These are phyloP conservation scores for Rhododendron ferrugineum DNA, from an alignment of 148 eudicot genomes.

Conservation along the genomic window DNA sequence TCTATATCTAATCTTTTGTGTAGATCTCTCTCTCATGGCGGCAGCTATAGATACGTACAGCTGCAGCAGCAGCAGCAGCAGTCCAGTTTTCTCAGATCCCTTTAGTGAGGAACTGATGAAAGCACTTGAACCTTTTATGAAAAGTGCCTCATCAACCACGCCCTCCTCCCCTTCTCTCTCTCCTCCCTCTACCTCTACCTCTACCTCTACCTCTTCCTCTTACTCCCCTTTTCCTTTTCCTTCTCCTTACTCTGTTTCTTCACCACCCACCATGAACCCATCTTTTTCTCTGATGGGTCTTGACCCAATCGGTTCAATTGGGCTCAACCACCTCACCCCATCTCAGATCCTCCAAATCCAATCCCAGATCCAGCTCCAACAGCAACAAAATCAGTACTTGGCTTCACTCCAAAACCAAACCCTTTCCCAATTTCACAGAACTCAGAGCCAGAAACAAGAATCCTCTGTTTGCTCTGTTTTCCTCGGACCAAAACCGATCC, in stretches of 20 bases:
- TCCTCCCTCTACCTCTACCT: neutral
- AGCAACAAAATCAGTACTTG: constrained; percentile 20
- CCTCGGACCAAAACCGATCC: constrained; percentile 38
- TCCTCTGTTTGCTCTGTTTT: constrained; percentile 6
- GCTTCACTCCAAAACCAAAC: constrained; percentile 10
- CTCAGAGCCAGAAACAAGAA: neutral
- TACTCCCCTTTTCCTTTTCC: constrained; percentile 20
- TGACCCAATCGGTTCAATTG: constrained; percentile 23
- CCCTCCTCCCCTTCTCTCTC: constrained; percentile 16
- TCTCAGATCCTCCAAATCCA: constrained; percentile 46
- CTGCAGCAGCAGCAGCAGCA: constrained; percentile 23
- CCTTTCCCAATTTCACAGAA: neutral
- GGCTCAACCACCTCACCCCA: constrained; percentile 35
- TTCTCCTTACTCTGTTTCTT: constrained; percentile 8
- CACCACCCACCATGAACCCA: constrained; percentile 15
- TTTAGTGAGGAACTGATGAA: constrained; percentile 52
- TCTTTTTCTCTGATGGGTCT: constrained; percentile 18
- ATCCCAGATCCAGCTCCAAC: constrained; percentile 31
- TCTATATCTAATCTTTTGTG: neutral
- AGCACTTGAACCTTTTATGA: constrained; percentile 66
- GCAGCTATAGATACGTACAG: constrained; percentile 40
- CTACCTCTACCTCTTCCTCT: neutral
- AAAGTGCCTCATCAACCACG: constrained; percentile 32
- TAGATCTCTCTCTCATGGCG: constrained; percentile 26
- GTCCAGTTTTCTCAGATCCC: constrained; percentile 35